Evolutionary conservation across 2,329 filamentous ascomycete species (phyloP).

Genomic region (Penicillium sp.): DNA sequence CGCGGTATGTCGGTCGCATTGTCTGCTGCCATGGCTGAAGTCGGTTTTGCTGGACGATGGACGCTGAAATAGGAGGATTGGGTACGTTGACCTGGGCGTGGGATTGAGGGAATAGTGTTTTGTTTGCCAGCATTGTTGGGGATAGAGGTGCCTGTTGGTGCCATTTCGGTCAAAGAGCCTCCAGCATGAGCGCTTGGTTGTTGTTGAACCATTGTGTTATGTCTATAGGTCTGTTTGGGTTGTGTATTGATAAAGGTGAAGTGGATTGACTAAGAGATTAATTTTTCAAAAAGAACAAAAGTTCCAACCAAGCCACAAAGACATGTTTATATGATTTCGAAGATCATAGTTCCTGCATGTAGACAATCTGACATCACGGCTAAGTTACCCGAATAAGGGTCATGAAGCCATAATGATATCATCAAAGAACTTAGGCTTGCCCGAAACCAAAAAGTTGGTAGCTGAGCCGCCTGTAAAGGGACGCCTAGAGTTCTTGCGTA

Average conservation of each 20-base stretch:
- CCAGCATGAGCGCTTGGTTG: conserved; percentile 34
- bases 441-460: not conserved
- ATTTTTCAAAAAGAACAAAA: not conserved
- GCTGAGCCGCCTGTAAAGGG: not conserved
- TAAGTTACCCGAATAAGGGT: not conserved
- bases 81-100: conserved; percentile 48
- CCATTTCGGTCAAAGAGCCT: conserved; percentile 43
- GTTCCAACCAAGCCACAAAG: not conserved
- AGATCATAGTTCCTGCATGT: not conserved
- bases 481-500: not conserved
- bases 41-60: conserved; percentile 37
- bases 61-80: conserved; percentile 35
- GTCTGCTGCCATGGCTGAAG: conserved; percentile 46
- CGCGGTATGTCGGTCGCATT: conserved; percentile 51
- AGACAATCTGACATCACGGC: not conserved
- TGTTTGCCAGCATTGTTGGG: conserved; percentile 49
- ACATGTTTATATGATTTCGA: not conserved
- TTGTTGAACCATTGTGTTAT: conserved; percentile 19
- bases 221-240: not conserved
- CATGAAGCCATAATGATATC: conserved; percentile 3
- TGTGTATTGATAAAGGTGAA: not conserved
- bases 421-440: not conserved
- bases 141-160: conserved; percentile 38
- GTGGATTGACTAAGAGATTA: not conserved
- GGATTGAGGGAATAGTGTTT: conserved; percentile 50